phyloP scores from a whole-genome alignment of 2,329 filamentous ascomycete genomes.

The Pseudogymnoascus sp. region DNA sequence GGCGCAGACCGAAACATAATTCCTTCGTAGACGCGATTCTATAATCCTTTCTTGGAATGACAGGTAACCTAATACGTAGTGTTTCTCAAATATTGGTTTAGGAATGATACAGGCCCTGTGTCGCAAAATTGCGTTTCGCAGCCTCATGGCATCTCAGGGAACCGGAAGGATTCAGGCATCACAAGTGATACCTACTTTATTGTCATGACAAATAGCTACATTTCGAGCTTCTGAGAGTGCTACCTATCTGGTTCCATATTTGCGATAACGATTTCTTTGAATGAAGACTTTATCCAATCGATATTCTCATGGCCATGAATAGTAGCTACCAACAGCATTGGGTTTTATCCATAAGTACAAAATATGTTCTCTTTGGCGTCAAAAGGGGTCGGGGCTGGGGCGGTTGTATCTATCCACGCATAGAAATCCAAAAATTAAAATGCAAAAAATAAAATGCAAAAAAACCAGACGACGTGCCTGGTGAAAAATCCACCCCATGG shows the following conservation, averaged over 20 bases:
- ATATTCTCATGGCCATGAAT: background rate
- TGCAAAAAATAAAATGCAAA: background rate
- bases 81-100: background rate
- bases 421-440: background rate
- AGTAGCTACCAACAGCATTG: background rate
- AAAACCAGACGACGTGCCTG: background rate
- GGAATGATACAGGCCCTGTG: background rate
- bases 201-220: too few relatives aligned
- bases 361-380: background rate
- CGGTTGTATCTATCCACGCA: background rate
- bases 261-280: background rate
- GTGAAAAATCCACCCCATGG: slow-evolving; percentile 1
- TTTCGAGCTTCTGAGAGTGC: background rate
- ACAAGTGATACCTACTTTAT: too few relatives aligned
- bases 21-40: too few relatives aligned
- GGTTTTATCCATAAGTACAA: background rate
- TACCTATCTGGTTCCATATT: background rate
- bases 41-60: background rate
- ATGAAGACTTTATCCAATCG: background rate
- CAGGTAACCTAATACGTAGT: background rate
- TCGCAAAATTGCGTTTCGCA: background rate
- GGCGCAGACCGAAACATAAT: background rate
- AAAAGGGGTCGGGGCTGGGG: background rate
- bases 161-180: too few relatives aligned
- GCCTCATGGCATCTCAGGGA: too few relatives aligned